Conservation (phyloP, 768 basidiomycete species). For the Suillus luteus region DNA sequence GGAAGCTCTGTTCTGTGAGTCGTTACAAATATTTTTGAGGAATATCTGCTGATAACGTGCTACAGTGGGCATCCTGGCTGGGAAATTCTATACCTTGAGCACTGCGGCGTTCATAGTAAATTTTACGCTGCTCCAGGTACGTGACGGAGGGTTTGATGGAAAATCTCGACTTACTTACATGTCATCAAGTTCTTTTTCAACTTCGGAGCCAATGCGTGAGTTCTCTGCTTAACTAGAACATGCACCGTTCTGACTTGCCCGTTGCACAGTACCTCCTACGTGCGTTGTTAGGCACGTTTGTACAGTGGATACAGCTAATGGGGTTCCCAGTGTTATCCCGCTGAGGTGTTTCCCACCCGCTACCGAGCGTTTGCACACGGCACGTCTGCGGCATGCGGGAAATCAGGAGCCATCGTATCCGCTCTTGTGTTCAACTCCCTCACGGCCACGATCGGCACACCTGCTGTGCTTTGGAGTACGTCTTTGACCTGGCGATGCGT, state of each 20-base stretch:
- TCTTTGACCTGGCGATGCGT: conserved; percentile 20
- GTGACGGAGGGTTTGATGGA: background rate
- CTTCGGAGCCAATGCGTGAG: conserved; percentile 73
- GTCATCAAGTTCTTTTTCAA: conserved; percentile 70
- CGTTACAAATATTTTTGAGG: conserved; percentile 11
- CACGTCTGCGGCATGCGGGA: conserved; percentile 71
- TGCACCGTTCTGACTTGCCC: background rate
- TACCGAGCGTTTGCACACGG: conserved; percentile 77
- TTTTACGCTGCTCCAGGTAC: conserved; percentile 67
- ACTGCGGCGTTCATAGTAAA: conserved; percentile 66
- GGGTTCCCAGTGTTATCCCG: conserved; percentile 58
- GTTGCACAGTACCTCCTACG: conserved; percentile 50
- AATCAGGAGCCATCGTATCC: conserved; percentile 76
- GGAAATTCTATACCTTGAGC: conserved; percentile 56
- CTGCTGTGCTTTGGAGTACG: conserved; percentile 71
- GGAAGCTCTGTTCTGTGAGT: conserved; percentile 65
- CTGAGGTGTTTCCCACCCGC: conserved; percentile 79
- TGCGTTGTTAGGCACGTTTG: conserved; percentile 28
- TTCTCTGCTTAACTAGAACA: background rate
- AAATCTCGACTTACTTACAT: background rate
- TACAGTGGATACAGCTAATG: background rate
- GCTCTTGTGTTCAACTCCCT: conserved; percentile 73
- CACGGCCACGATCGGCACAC: conserved; percentile 60
- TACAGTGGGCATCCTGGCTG: conserved; percentile 69
- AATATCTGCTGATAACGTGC: background rate